Conservation (phyloP, 2,329 filamentous ascomycete genomes). For the Ophiocordyceps australis region DNA sequence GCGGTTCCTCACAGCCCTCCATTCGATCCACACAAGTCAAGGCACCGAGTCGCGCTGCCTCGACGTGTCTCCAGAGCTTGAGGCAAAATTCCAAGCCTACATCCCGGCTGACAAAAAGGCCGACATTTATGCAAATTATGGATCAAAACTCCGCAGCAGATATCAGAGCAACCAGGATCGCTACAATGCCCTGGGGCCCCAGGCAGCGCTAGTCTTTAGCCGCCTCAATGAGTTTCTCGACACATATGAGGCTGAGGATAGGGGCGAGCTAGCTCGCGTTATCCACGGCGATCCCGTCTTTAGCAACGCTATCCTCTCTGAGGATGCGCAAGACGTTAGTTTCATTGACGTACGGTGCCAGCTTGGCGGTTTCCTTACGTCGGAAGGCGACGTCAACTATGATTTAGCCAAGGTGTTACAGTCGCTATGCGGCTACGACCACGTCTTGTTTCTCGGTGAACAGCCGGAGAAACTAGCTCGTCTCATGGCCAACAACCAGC, state of each 20-base stretch:
- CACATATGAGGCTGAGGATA: constrained; percentile 11
- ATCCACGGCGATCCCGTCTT: constrained; percentile 13
- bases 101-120: too few species aligned
- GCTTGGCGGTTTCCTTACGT: constrained; percentile 8
- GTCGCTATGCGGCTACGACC: constrained; percentile 11
- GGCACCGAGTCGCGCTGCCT: background rate
- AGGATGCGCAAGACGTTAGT: constrained; percentile 8
- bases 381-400: constrained; percentile 11
- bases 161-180: constrained; percentile 6
- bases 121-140: constrained; percentile 4
- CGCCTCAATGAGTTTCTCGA: constrained; percentile 10
- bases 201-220: constrained; percentile 7
- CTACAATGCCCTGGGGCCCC: constrained; percentile 9
- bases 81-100: background rate
- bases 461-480: constrained; percentile 5
- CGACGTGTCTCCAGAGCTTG: background rate
- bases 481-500: constrained; percentile 1
- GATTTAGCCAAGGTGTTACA: constrained; percentile 13
- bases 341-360: constrained; percentile 13
- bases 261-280: constrained; percentile 7
- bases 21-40: constrained; percentile 3
- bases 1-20: constrained; percentile 7
- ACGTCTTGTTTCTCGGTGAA: constrained; percentile 9
- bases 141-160: constrained; percentile 7
- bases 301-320: constrained; percentile 10